Evolutionary conservation across 2,329 filamentous ascomycete genomes (phyloP).

Genomic region (Botrytis aclada): DNA sequence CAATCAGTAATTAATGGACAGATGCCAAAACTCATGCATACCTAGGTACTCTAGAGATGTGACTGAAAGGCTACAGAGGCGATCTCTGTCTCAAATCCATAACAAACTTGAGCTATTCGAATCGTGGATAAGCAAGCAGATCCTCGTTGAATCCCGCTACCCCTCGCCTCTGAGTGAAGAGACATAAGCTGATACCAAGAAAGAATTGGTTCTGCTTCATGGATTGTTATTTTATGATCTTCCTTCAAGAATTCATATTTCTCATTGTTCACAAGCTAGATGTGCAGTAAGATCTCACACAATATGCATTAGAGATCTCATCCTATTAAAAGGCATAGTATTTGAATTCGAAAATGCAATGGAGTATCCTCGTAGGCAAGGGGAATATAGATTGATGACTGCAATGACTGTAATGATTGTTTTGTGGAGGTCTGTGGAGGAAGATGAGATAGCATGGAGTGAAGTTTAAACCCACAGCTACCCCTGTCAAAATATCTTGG

Average conservation of each 20-base stretch:
- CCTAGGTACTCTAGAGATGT: neutral
- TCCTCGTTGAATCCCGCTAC: neutral
- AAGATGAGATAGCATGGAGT: neutral
- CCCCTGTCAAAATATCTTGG: constrained; percentile 18
- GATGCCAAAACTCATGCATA: neutral
- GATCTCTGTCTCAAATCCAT: neutral
- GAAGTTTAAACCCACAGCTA: constrained; percentile 13
- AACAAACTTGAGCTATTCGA: neutral
- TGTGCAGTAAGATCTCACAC: neutral
- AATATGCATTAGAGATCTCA: neutral
- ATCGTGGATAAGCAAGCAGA: neutral
- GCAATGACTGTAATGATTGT: neutral
- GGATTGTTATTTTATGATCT: neutral
- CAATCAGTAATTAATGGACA: neutral
- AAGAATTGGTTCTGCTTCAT: neutral
- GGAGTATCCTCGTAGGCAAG: neutral
- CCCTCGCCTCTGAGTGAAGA: neutral
- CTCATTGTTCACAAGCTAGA: neutral
- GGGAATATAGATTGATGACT: neutral
- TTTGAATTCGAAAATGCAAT: neutral
- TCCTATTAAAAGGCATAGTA: neutral
- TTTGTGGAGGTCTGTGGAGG: neutral
- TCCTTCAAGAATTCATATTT: neutral
- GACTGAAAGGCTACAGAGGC: neutral
- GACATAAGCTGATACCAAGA: neutral